Evolutionary conservation across 306 rosid genomes (phyloP), one percentile per base, ranked within the genome.

Genomic region (Betula pendula): DNA sequence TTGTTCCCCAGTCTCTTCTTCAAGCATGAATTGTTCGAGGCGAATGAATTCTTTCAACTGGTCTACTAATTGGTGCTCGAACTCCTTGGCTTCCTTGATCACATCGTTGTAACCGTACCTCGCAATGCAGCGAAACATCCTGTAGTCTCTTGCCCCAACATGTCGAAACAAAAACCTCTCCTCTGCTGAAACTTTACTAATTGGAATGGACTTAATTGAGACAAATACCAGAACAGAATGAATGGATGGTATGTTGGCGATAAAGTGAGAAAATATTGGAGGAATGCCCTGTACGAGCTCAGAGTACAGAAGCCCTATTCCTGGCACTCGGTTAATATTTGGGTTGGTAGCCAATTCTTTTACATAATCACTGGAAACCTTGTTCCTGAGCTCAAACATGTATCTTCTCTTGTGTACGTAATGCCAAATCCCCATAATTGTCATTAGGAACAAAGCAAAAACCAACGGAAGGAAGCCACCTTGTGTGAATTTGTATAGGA

Each of bases 201-300:
- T 75, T 0, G 97, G 97, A 76, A 93, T 82, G 4, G 87, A 71
- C 87, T 93, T 93, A 53, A 93, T 83, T 8, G 96, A 91, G 69
- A 93, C 93, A 48, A 91, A 83, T 2, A 93, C 91, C 1, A 93
- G 60, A 27, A 93, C 80, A 0, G 97, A 93, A 31, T 93, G 97
- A 74, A 91, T 81, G 3, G 96, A 89, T 2, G 93, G 93, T 10
- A 93, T 73, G 25, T 77, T 90, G 16, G 81, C 49, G 43, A 93
- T 56, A 14, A 91, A 79, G 80, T 93, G 98, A 11, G 88, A 82
- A 72, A 93, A 93, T 20, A 93, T 89, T 0, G 96, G 95, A 59
- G 98, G 98, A 79, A 93, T 88, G 12, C 97, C 98, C 56, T 91
- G 96, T 15, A 91, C 98, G 4, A 93, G 87, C 79, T 93, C 98